Evolutionary conservation across 768 basidiomycete genomes (phyloP), one percentile per base, ranked within the genome.

Genomic region (Cystobasidium ongulense): DNA sequence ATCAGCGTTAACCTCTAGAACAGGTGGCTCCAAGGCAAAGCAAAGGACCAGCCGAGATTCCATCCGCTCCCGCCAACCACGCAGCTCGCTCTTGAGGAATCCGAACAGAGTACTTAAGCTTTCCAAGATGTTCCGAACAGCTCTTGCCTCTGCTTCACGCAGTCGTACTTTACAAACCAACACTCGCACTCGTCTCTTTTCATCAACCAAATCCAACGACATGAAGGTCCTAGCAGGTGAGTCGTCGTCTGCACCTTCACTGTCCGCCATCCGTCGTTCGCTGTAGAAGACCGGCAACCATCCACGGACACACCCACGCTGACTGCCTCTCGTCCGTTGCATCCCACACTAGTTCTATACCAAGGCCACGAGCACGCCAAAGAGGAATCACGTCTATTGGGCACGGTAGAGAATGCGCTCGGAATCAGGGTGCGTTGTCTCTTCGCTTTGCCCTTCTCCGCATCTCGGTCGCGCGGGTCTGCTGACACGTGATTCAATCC

Each of bases 321-420:
- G n/a, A n/a, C 46, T 50, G 46, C 18, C 7, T 50, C 46, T n/a
- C 39, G 39, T 18, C 18, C 39, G 39, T 41, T 18, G 39, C 39
- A 11, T 21, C n/a, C 46, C 46, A 50, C 39, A 41, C 39, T 50
- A 23, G 62, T 78, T n/a, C 76, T 78, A 39, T 78, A 78, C 76
- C 64, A 73, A 54, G 78, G 78, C 10, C 76, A 76, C 23, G 25
- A 64, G 50, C 73, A 75, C 62, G 78, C 78, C 27, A 17, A 72
- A 63, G 64, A 77, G 39, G 73, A 78, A 65, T 75, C 77, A 2
- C 50, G 46, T 11, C 76, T 76, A 1, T 84, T 91, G 27, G 90
- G 90, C 63, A 90, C 90, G 23, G 84, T 87, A 72, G 89, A 92
- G 81, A 92, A 92, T 82, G 71, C 77, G 0, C 79, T 79, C 38